Base-by-base conservation (phyloP, 331 rosid species). In the Pyrus hybrid region DNA sequence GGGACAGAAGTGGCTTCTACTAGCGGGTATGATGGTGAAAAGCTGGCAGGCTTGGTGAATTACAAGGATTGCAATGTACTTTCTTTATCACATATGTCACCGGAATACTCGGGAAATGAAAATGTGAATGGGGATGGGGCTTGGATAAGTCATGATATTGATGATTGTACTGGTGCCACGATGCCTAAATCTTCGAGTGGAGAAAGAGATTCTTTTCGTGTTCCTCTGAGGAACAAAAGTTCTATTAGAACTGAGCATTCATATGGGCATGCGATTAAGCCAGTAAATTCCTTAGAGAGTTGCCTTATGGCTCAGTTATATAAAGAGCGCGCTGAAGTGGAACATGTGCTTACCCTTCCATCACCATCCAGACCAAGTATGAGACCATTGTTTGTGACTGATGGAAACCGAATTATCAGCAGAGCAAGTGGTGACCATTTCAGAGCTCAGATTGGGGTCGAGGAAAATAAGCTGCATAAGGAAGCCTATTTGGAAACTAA, bases 221-320 rank as follows among this genome's bases (percentile, higher is more conserved):
- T 76, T 71, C 65, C 78, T 61, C 51, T 57, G 51, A 77, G 84
- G 71, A 87, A 83, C 51, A 88, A 71, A 84, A 87, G 86, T 73
- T 79, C 84, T 72, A 72, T 88, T 47, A 76, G 84, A 81, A 53
- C 85, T 68, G 83, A 77, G 77, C 77, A 41, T 49, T 76, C 76
- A 63, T 28, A 45, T 70, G 67, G 82, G 13, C 83, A 74, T 74
- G 72, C 45, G 63, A 51, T 60, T 70, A 84, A 70, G 68, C 91
- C 95, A 2, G 45, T 76, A 54, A 89, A 71, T 82, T 88, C 98
- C 13, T 79, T 90, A 37, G 93, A 90, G 67, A 85, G 96, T 85
- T 90, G 96, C 80, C 84, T 89, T 13, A 63, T 87, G 88, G 87
- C 96, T 76, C 93, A 92, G 70, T 87, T 88, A 20, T 83, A 76